Conservation (phyloP, 805 yeast genomes). For the Jamesozyma gamospora region DNA sequence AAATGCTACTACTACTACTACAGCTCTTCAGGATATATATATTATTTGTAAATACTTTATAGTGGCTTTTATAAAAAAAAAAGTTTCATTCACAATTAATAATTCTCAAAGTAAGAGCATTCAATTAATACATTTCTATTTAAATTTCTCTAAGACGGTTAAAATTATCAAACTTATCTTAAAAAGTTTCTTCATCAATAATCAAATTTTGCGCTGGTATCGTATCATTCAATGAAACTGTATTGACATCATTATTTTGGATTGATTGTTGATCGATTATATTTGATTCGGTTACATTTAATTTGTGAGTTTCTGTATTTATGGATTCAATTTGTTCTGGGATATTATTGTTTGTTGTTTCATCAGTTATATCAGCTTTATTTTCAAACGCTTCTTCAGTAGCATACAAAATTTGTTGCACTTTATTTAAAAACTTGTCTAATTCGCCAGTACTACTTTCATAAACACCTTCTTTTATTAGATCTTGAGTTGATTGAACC, state of each 20-base stretch:
- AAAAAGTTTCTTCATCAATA: conserved; percentile 30
- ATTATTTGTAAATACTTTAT: conserved; percentile 5
- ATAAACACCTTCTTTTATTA: conserved; percentile 35
- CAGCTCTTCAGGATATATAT: conserved; percentile 2
- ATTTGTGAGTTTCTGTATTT: background rate
- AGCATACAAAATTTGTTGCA: conserved; percentile 68
- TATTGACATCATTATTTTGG: background rate
- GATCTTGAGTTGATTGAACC: conserved; percentile 52
- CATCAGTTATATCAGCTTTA: conserved; percentile 24
- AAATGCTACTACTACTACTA: background rate
- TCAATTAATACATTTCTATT: too few species aligned
- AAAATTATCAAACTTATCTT: too few species aligned
- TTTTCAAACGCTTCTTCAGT: conserved; percentile 80
- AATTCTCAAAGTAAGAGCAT: too few species aligned
- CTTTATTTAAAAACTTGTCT: conserved; percentile 42
- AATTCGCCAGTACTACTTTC: conserved; percentile 26
- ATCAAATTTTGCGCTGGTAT: conserved; percentile 21
- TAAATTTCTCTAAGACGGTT: too few species aligned
- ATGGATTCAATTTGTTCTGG: background rate
- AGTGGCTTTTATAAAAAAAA: too few species aligned
- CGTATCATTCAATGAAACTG: background rate
- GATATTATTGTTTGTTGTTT: background rate
- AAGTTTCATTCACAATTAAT: too few species aligned
- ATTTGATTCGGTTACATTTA: background rate
- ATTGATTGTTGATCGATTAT: background rate